Conservation (phyloP, 208 protist genomes). For the Herpetomonas samuelpessoai region DNA sequence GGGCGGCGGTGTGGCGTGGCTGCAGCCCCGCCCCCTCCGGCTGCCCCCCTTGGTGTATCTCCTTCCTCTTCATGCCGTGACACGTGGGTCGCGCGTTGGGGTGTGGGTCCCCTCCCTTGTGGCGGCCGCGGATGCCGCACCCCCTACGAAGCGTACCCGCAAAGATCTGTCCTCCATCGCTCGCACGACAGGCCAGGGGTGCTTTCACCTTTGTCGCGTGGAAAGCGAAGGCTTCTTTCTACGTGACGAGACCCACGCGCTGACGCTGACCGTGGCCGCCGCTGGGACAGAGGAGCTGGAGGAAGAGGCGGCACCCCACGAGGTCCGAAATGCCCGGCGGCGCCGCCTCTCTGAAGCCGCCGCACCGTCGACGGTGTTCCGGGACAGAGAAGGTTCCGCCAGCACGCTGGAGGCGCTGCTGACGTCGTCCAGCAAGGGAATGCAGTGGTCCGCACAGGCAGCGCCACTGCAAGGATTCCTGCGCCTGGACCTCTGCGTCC, state of each 20-base stretch:
- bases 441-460: slow-evolving; percentile 15
- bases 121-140: neutral
- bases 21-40: slow-evolving; percentile 8
- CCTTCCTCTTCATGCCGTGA: slow-evolving; percentile 53
- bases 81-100: slow-evolving; percentile 32
- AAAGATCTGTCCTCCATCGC: neutral
- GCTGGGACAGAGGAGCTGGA: neutral
- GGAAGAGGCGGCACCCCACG: neutral
- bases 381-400: too few relatives aligned
- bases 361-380: too few relatives aligned
- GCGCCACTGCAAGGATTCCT: slow-evolving; percentile 8
- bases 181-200: slow-evolving; percentile 5
- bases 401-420: slow-evolving; percentile 8
- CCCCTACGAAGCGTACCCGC: neutral
- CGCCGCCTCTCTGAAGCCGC: too few relatives aligned
- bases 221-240: slow-evolving; percentile 22
- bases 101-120: slow-evolving; percentile 32
- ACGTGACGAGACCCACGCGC: neutral
- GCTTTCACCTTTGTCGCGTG: slow-evolving; percentile 33
- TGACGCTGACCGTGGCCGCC: neutral
- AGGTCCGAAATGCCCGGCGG: too few relatives aligned
- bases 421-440: neutral
- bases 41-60: slow-evolving; percentile 63
- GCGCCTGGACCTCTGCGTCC: slow-evolving; percentile 16
- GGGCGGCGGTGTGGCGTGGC: neutral